Evolutionary conservation across 805 yeast genomes (phyloP).

Genomic region (Cyberlindnera mrakii): DNA sequence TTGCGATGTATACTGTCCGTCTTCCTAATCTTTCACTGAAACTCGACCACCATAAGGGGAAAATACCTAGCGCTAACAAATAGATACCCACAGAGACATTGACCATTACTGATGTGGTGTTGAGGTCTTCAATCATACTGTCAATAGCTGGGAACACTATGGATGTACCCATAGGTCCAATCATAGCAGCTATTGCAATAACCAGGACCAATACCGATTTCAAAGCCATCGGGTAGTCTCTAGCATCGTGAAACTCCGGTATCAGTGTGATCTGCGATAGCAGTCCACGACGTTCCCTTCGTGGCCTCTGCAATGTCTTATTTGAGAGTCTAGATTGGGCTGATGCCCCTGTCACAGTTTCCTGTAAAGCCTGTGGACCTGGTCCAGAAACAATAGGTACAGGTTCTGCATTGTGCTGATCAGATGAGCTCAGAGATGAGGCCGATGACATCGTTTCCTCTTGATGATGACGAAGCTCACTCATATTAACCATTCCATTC

Average conservation of each 20-base stretch:
- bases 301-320: constrained; percentile 10
- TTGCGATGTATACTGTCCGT: constrained; percentile 62
- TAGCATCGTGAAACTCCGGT: constrained; percentile 71
- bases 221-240: constrained; percentile 45
- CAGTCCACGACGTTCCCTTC: constrained; percentile 43
- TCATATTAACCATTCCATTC: no score
- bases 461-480: no score
- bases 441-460: not conserved
- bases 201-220: constrained; percentile 55
- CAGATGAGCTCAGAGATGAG: not conserved
- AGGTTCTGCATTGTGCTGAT: not conserved
- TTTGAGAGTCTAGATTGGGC: not conserved
- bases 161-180: constrained; percentile 89
- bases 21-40: constrained; percentile 73
- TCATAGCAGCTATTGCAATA: constrained; percentile 66
- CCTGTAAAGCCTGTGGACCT: not conserved
- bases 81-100: constrained; percentile 80
- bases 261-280: constrained; percentile 41
- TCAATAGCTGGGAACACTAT: constrained; percentile 75
- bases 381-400: not conserved
- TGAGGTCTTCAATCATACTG: constrained; percentile 45
- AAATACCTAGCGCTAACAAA: constrained; percentile 63
- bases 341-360: not conserved
- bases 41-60: constrained; percentile 88
- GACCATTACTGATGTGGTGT: constrained; percentile 55